Percentiles rank a stretch among this genome's conserved stretches.
Conservation (phyloP, 345 rosid genomes). For the Linum lewisii region DNA sequence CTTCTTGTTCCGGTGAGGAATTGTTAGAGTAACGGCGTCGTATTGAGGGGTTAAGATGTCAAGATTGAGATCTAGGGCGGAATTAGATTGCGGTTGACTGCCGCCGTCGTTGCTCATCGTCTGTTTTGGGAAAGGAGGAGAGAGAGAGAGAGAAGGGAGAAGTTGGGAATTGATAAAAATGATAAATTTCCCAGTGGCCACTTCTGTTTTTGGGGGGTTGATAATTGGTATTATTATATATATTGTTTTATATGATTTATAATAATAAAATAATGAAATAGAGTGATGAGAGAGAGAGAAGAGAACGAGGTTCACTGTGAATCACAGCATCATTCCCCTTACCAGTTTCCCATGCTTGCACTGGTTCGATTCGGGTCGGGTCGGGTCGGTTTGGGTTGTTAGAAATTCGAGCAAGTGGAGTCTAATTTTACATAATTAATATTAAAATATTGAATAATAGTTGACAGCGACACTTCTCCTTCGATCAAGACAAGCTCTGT, state of each 20-base stretch:
- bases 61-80: slow-evolving; percentile 61
- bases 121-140: slow-evolving; percentile 1
- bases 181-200: slow-evolving; percentile 10
- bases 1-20: slow-evolving; percentile 16
- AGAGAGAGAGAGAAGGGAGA: not conserved
- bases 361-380: too few relatives aligned
- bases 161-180: not conserved
- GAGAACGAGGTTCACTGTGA: not conserved
- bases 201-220: slow-evolving; percentile 1
- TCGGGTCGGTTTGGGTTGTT: too few relatives aligned
- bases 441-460: too few relatives aligned
- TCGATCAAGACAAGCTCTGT: too few relatives aligned
- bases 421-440: too few relatives aligned
- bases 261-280: slow-evolving; percentile 7
- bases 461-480: too few relatives aligned
- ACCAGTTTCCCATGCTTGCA: not conserved
- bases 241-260: too few relatives aligned
- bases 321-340: too few relatives aligned
- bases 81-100: too few relatives aligned
- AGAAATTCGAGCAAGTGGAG: too few relatives aligned
- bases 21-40: slow-evolving; percentile 15
- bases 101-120: not conserved
- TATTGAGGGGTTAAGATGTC: slow-evolving; percentile 14
- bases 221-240: too few relatives aligned
- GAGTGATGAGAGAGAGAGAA: slow-evolving; percentile 14